Conservation (phyloP, 768 basidiomycete species). For the Gloeopeniophorella convolvens region DNA sequence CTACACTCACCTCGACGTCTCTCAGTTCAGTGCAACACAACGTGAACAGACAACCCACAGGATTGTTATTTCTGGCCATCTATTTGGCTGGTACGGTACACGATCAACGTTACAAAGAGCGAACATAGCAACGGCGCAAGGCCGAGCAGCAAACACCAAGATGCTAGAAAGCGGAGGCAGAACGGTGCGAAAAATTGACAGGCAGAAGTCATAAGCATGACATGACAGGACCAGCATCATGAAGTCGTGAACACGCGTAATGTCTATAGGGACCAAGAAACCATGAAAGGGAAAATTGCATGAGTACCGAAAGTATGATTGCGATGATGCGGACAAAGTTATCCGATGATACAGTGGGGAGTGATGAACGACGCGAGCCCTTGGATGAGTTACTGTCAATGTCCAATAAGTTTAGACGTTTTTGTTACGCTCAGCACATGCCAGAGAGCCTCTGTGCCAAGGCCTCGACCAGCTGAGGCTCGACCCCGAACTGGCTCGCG, state of each 20-base stretch:
- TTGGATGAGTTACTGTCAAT: too few species aligned
- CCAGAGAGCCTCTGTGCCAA: slow-evolving; percentile 20
- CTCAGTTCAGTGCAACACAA: too few species aligned
- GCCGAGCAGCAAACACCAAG: slow-evolving; percentile 11
- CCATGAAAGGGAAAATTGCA: slow-evolving; percentile 16
- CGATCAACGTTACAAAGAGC: slow-evolving; percentile 14
- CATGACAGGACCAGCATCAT: slow-evolving; percentile 21
- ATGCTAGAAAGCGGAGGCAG: slow-evolving; percentile 20
- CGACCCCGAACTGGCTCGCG: slow-evolving; percentile 19
- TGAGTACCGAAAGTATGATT: slow-evolving; percentile 17
- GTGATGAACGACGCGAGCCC: background rate
- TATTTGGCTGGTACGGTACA: slow-evolving; percentile 12
- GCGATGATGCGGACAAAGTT: slow-evolving; percentile 11
- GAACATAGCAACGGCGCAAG: slow-evolving; percentile 5
- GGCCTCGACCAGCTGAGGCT: slow-evolving; percentile 18
- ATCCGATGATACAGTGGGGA: slow-evolving; percentile 16
- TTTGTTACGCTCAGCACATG: slow-evolving; percentile 12
- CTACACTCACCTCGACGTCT: too few species aligned
- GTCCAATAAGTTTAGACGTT: background rate
- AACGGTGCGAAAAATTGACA: slow-evolving; percentile 19
- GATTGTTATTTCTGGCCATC: slow-evolving; percentile 10
- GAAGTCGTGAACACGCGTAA: slow-evolving; percentile 15
- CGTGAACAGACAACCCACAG: background rate
- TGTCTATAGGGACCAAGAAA: slow-evolving; percentile 15
- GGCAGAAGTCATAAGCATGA: slow-evolving; percentile 13